phyloP scores from a whole-genome alignment of 2,329 filamentous ascomycete species.

The Hymenoscyphus occultus region DNA sequence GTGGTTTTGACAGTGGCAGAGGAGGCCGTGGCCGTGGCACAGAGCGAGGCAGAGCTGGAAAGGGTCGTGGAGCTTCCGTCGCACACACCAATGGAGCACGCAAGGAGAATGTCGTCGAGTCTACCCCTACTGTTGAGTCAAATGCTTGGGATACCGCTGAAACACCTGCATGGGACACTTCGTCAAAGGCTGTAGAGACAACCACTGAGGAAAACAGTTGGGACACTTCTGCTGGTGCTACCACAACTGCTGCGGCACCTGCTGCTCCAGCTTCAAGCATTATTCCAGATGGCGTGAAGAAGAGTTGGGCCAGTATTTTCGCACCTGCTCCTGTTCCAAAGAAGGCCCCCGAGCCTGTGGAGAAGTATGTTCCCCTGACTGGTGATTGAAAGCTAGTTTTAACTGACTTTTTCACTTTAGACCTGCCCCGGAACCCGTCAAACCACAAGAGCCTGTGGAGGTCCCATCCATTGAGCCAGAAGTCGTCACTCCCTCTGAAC shows the following conservation, averaged over 20 bases:
- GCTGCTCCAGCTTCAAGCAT: constrained; percentile 39
- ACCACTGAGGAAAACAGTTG: constrained; percentile 32
- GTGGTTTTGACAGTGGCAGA: constrained; percentile 57
- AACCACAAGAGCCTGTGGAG: constrained; percentile 47
- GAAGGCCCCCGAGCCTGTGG: constrained; percentile 45
- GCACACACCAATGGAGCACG: constrained; percentile 61
- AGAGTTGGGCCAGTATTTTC: constrained; percentile 77
- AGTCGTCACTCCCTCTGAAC: constrained; percentile 33
- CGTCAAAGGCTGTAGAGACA: constrained; percentile 37
- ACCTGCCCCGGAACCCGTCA: constrained; percentile 32
- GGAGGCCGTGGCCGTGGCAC: constrained; percentile 60
- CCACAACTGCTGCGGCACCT: constrained; percentile 40
- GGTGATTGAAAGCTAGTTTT: constrained; percentile 23
- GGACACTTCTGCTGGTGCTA: constrained; percentile 37
- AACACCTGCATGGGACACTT: constrained; percentile 37
- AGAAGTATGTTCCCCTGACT: constrained; percentile 28
- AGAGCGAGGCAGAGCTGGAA: constrained; percentile 57
- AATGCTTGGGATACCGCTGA: constrained; percentile 55
- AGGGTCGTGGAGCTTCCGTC: constrained; percentile 61
- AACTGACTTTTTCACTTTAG: constrained; percentile 26
- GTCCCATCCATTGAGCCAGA: constrained; percentile 41
- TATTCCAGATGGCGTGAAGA: constrained; percentile 43
- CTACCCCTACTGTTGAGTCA: constrained; percentile 69
- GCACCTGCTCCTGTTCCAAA: constrained; percentile 54
- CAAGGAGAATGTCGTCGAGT: constrained; percentile 54